Evolutionary conservation across 2,329 filamentous ascomycete species (phyloP).

Genomic region (Aspergillus calidoustus): DNA sequence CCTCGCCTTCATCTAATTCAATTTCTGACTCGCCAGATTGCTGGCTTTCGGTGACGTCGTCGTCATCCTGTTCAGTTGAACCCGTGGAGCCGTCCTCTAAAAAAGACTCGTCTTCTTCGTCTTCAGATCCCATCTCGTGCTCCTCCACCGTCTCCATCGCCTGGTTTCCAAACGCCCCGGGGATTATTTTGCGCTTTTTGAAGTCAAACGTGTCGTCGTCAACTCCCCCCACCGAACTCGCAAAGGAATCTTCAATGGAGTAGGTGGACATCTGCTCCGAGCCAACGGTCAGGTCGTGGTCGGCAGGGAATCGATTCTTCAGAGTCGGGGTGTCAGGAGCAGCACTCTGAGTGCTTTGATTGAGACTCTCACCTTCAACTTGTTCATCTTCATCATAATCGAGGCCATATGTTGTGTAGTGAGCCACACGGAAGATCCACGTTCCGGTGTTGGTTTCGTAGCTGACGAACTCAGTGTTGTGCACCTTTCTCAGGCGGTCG

Average conservation of each 20-base stretch:
- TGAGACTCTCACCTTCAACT: constrained; percentile 58
- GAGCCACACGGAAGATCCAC: constrained; percentile 92
- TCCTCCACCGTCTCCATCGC: constrained; percentile 60
- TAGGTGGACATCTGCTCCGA: constrained; percentile 45
- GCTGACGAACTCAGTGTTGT: constrained; percentile 77
- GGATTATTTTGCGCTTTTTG: constrained; percentile 61
- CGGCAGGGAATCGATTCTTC: constrained; percentile 40
- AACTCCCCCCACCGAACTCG: constrained; percentile 44
- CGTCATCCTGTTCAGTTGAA: constrained; percentile 67
- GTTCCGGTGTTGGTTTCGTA: constrained; percentile 81
- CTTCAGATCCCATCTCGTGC: constrained; percentile 42
- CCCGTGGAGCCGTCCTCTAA: constrained; percentile 89
- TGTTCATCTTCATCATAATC: constrained; percentile 78
- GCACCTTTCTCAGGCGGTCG: constrained; percentile 74
- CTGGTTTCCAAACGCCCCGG: constrained; percentile 78
- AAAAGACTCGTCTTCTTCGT: constrained; percentile 71
- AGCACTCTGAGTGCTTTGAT: constrained; percentile 56
- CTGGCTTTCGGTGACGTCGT: constrained; percentile 55
- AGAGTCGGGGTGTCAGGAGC: constrained; percentile 55
- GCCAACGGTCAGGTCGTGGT: constrained; percentile 36
- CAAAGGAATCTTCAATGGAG: constrained; percentile 47
- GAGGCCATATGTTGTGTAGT: constrained; percentile 94
- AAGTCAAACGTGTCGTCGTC: constrained; percentile 65
- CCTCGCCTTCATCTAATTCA: constrained; percentile 66
- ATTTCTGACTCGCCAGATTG: constrained; percentile 68